Evolutionary conservation across 148 eudicot species (phyloP).

Genomic region (Rhododendron vialii): DNA sequence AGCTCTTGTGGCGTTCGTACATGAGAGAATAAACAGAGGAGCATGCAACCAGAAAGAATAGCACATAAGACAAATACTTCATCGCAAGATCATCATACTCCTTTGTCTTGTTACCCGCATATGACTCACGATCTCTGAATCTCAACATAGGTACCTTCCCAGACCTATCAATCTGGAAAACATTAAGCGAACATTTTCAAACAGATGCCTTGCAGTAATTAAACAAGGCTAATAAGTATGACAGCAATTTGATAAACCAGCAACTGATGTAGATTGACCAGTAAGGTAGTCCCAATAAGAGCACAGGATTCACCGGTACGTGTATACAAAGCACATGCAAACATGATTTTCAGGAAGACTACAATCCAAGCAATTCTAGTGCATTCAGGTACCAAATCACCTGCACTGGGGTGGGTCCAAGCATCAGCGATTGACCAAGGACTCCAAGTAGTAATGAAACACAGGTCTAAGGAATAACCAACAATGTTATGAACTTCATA

Average conservation of each 20-base stretch:
- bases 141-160: constrained; percentile 78
- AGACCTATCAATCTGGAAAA: constrained; percentile 76
- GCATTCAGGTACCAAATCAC: background rate
- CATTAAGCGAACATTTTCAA: background rate
- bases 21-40: constrained; percentile 80
- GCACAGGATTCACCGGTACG: background rate
- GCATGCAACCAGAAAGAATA: constrained; percentile 75
- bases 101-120: constrained; percentile 87
- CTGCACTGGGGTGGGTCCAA: background rate
- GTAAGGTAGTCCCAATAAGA: background rate
- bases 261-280: background rate
- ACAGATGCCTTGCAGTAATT: background rate
- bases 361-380: constrained; percentile 1
- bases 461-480: background rate
- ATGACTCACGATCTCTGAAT: constrained; percentile 91
- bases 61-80: constrained; percentile 88
- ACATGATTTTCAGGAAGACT: background rate
- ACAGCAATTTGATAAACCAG: background rate
- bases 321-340: background rate
- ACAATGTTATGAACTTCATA: background rate
- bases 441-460: background rate
- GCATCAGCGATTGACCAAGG: background rate
- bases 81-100: constrained; percentile 98
- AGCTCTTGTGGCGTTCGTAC: constrained; percentile 94
- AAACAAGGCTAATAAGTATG: background rate